Base-by-base conservation (phyloP, 345 rosid genomes). In the Populus deltoides region DNA sequence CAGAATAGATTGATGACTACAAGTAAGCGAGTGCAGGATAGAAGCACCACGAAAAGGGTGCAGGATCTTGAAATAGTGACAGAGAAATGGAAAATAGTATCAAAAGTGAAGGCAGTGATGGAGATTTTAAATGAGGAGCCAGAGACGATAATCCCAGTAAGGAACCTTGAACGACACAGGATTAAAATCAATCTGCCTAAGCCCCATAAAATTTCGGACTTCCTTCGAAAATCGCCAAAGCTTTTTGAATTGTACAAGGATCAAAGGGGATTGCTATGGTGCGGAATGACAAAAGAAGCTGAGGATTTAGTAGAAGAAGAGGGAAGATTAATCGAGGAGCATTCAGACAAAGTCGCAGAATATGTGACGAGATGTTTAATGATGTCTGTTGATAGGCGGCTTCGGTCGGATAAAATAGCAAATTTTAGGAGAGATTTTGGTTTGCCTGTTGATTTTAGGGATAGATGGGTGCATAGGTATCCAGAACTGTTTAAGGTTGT, bases 401-500 rank as follows among this genome's bases (percentile, higher is more conserved):
- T 94, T 82, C 88, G 83, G 1, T 45, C 91, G 75, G 92, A 90
- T 31, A 91, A 94, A 86, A 89, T 92, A 75, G 92, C 80, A 16
- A 83, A 89, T 86, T 91, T 92, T 79, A 87, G 97, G 80, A 88
- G 97, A 27, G 98, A 92, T 72, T 92, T 94, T 36, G 98, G 98
- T 65, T 84, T 91, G 83, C 92, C 97, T 25, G 68, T 87, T 84
- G 95, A 94, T 80, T 90, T 93, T 76, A 88, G 93, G 84, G 76
- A 51, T n/a, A 76, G 81, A 18, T 94, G 97, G 97, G 94, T 90
- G 51, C 69, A 90, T 59, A 80, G 81, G 68, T 93, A 88, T 84
- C 95, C 98, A 20, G 73, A 94, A 36, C 88, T 83, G 24, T 94
- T 93, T 49, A 86, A 74, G 75, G 90, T 90, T 75, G 92, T 88